Evolutionary conservation across 169 alveolate species (phyloP), one percentile per base, ranked within the genome.

Genomic region (Cryptosporidium meleagridis): DNA sequence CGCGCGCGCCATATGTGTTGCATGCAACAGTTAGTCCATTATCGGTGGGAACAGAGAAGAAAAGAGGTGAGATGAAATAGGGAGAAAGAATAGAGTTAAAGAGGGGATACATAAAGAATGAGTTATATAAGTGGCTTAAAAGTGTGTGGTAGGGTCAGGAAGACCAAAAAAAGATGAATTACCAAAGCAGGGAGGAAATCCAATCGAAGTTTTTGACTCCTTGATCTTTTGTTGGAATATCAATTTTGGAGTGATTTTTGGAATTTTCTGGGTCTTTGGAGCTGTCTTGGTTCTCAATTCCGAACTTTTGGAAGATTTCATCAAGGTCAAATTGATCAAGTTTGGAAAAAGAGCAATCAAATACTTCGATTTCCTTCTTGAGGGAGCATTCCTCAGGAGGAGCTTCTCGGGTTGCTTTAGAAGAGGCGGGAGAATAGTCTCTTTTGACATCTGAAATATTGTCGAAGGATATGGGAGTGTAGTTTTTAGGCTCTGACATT

Each of bases 151-250:
- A 21, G 18, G 3, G 2, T 55, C 67, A 26, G 37, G 62, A 53
- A 26, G 62, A 3, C 31, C n/a, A 6, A 33, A 2, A 21, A 31
- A 33, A 23, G 21, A 18, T 5, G 4, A 6, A 62, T 31, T 62
- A 80, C 89, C 89, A 80, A 10, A 80, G 10, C 16, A 80, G 10
- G 33, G 69, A 23, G 41, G 89, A 31, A 4, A 80, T 39, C 89
- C 89, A 80, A 26, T 80, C 89, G 21, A 59, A 23, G 48, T 39
- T 55, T n/a, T 37, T 48, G 59, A 61, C 75, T 8, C 75, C 89
- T 53, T 65, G 48, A n/a, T 80, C 89, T 33, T 37, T 31, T 10
- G 89, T 65, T 9, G 89, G 89, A 37, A 80, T 61, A 0, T 37
- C 55, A 12, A 39, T 12, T 31, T 8, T 26, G 18, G 67, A 37